Evolutionary conservation across 805 yeast genomes (phyloP).

Genomic region (Ogataea minuta): DNA sequence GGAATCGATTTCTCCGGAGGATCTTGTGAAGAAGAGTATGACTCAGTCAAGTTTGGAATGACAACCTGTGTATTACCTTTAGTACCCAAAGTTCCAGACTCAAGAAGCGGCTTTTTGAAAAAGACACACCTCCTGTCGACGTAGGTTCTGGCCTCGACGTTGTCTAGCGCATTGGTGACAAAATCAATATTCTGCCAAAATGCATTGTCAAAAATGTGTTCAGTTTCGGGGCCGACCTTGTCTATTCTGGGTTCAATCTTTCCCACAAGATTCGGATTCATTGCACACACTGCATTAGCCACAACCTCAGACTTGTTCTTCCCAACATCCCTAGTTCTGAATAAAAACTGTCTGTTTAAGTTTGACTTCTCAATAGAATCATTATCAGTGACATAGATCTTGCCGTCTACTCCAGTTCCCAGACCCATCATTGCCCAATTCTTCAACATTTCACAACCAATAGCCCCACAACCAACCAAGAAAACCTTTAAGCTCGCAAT

Average conservation of each 20-base stretch:
- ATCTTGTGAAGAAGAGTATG: conserved; percentile 93
- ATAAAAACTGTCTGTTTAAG: conserved; percentile 92
- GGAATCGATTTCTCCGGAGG: conserved; percentile 99
- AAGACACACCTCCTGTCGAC: conserved; percentile 97
- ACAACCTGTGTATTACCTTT: conserved; percentile 98
- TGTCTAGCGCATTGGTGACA: conserved; percentile 95
- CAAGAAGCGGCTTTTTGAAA: conserved; percentile 85
- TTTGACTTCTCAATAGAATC: conserved; percentile 95
- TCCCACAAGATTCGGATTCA: conserved; percentile 82
- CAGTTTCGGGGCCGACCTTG: conserved; percentile 93
- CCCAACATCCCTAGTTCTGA: conserved; percentile 94
- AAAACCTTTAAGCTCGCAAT: conserved; percentile 79
- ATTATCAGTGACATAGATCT: conserved; percentile 83
- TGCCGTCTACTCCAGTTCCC: conserved; percentile 88
- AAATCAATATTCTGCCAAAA: conserved; percentile 86
- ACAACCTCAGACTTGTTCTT: conserved; percentile 88
- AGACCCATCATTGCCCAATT: conserved; percentile 97
- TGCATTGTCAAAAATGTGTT: conserved; percentile 74
- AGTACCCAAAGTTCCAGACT: conserved; percentile 97
- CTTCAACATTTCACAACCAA: conserved; percentile 98
- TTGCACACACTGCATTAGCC: conserved; percentile 72
- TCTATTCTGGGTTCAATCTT: conserved; percentile 76
- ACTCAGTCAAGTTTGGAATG: conserved; percentile 90
- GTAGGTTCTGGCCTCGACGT: conserved; percentile 96
- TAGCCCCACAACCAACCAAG: conserved; percentile 96